Evolutionary conservation across 2,329 filamentous ascomycete species (phyloP).

Genomic region (Escovopsis sp.): DNA sequence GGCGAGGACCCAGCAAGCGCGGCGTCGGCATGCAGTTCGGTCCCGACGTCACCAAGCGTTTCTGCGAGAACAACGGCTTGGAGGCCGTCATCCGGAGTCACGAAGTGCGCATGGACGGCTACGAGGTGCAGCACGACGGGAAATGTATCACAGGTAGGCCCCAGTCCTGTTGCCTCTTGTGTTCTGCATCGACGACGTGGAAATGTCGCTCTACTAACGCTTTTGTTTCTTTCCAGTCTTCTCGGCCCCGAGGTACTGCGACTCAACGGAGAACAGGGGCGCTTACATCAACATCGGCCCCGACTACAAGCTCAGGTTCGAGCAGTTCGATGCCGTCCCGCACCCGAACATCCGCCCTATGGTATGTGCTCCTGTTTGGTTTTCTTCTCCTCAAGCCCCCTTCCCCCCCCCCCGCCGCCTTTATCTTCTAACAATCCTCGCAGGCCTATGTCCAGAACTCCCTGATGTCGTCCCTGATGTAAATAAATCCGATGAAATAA

Average conservation of each 20-base stretch:
- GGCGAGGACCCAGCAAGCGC: constrained; percentile 87
- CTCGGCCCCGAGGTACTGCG: constrained; percentile 93
- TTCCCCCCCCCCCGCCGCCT: constrained; percentile 3
- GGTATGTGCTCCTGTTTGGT: constrained; percentile 30
- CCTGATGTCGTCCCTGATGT: constrained; percentile 65
- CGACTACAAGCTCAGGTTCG: constrained; percentile 80
- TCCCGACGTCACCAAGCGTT: constrained; percentile 86
- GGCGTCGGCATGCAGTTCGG: constrained; percentile 95
- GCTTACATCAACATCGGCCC: constrained; percentile 95
- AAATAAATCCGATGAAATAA: constrained; percentile 10
- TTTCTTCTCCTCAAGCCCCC: background rate
- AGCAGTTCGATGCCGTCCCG: constrained; percentile 91
- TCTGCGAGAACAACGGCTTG: constrained; percentile 91
- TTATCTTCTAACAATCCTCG: constrained; percentile 11
- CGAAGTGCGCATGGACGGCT: constrained; percentile 98
- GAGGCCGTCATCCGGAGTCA: constrained; percentile 94
- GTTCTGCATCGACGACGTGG: background rate
- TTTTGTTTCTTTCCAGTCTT: constrained; percentile 47
- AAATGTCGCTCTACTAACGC: constrained; percentile 5
- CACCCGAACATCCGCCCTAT: constrained; percentile 94
- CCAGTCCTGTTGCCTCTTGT: background rate
- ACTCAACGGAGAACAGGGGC: constrained; percentile 94
- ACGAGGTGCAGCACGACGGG: constrained; percentile 92
- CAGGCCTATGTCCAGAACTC: constrained; percentile 77
- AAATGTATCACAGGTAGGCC: constrained; percentile 76